phyloP scores from a whole-genome alignment of 108 stramenopile species.

The Cyclotella baltica region DNA sequence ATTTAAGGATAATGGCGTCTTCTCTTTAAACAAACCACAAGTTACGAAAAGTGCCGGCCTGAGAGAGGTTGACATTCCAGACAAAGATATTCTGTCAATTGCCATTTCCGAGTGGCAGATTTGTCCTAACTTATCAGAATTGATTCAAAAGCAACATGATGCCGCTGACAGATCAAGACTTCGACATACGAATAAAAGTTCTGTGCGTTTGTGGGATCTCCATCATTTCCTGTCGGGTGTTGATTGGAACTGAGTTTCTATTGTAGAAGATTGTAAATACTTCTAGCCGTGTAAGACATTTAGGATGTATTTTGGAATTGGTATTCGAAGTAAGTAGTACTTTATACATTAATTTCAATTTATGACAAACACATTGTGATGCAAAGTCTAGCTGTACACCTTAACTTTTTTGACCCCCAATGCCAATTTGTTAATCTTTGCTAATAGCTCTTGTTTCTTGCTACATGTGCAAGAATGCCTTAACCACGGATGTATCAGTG shows the following conservation, averaged over 20 bases:
- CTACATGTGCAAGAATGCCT: not conserved
- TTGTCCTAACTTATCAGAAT: not conserved
- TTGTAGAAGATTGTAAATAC: no score
- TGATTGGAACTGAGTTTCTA: constrained; percentile 9
- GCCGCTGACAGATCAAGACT: not conserved
- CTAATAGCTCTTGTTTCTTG: not conserved
- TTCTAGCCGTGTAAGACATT: no score
- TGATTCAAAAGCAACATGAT: not conserved
- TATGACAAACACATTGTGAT: no score
- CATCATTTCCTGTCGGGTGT: not conserved
- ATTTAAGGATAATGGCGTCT: not conserved
- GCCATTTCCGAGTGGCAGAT: not conserved
- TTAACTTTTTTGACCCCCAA: not conserved
- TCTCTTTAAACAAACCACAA: no score
- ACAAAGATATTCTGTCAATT: constrained; percentile 1
- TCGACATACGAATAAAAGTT: not conserved
- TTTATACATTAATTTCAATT: no score
- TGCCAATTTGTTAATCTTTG: not conserved
- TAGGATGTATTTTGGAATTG: no score
- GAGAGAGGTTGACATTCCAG: not conserved
- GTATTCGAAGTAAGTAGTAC: no score
- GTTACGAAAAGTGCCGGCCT: not conserved
- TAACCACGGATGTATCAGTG: constrained; percentile 45
- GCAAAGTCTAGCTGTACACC: not conserved
- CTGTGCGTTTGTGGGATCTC: not conserved